A percentile compares a stretch with the other conserved stretches of the same genome.
Conservation (phyloP, 177 flowering plant species). For the Vitis hybrid region DNA sequence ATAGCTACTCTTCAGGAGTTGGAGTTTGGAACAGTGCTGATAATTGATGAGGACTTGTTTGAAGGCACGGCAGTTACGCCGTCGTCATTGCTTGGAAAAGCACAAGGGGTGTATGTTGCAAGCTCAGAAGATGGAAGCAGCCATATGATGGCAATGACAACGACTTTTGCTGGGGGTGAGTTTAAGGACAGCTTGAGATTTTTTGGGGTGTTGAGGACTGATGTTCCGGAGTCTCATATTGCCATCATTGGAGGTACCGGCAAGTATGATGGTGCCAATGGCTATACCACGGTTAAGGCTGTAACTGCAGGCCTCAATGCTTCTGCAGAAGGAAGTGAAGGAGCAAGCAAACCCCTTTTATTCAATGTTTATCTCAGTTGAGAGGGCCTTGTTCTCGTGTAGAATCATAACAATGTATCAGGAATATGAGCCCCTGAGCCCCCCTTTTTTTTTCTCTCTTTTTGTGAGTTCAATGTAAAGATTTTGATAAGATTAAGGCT, state of each 20-base stretch:
- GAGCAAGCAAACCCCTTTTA: slow-evolving; percentile 14
- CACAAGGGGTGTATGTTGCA: slow-evolving; percentile 57
- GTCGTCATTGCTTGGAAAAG: slow-evolving; percentile 43
- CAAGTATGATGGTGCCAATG: slow-evolving; percentile 54
- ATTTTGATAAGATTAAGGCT: too few relatives aligned
- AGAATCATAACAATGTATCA: too few relatives aligned
- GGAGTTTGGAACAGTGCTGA: slow-evolving; percentile 45
- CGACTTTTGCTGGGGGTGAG: slow-evolving; percentile 28
- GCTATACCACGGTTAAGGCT: slow-evolving; percentile 56
- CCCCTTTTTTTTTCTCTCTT: too few relatives aligned
- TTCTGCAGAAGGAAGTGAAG: background rate
- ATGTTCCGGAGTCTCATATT: slow-evolving; percentile 43
- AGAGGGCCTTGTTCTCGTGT: too few relatives aligned
- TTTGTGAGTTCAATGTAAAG: too few relatives aligned
- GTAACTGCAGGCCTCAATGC: slow-evolving; percentile 12
- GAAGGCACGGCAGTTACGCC: slow-evolving; percentile 22
- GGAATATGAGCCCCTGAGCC: too few relatives aligned
- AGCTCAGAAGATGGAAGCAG: slow-evolving; percentile 49
- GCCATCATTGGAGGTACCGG: slow-evolving; percentile 71
- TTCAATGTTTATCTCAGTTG: slow-evolving; percentile 32
- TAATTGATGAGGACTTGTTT: slow-evolving; percentile 44
- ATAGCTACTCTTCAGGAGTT: slow-evolving; percentile 52
- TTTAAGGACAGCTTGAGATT: slow-evolving; percentile 49
- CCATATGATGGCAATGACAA: slow-evolving; percentile 58
- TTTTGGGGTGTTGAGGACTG: slow-evolving; percentile 51